Percentiles rank a stretch among this genome's conserved stretches.
phyloP scores from a whole-genome alignment of 768 basidiomycete genomes.

The Mycena albidolilacea region DNA sequence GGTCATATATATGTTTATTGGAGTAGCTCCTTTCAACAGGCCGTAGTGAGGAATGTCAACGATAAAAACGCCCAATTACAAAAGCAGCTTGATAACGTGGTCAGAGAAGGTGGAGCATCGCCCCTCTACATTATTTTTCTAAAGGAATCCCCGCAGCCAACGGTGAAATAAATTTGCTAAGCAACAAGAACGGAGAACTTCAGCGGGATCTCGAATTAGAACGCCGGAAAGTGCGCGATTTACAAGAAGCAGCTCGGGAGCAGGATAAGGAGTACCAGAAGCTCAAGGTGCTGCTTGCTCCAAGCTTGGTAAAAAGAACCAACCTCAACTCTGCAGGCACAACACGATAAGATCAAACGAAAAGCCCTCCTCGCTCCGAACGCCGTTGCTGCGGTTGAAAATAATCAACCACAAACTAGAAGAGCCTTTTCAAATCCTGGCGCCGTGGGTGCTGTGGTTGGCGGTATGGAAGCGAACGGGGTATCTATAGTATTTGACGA shows the following conservation, averaged over 20 bases:
- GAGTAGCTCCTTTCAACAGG: constrained; percentile 85
- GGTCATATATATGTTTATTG: background rate
- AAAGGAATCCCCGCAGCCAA: constrained; percentile 66
- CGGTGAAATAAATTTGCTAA: constrained; percentile 79
- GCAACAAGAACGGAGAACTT: constrained; percentile 78
- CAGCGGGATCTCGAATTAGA: constrained; percentile 88
- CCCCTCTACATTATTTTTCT: background rate
- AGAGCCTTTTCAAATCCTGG: constrained; percentile 50
- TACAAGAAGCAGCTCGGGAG: constrained; percentile 82
- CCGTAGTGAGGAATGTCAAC: constrained; percentile 83
- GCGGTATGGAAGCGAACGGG: constrained; percentile 76
- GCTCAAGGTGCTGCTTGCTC: constrained; percentile 70
- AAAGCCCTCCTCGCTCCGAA: constrained; percentile 76
- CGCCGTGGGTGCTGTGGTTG: constrained; percentile 70
- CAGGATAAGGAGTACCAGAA: constrained; percentile 91
- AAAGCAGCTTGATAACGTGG: constrained; percentile 88
- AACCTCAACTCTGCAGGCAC: constrained; percentile 59
- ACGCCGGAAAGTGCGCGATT: constrained; percentile 78
- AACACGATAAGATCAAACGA: constrained; percentile 88
- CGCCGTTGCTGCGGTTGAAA: constrained; percentile 40
- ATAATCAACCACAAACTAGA: constrained; percentile 48
- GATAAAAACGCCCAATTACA: constrained; percentile 88
- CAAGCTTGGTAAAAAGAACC: background rate
- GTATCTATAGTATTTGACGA: constrained; percentile 52
- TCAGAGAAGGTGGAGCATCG: constrained; percentile 77